phyloP scores from a whole-genome alignment of 139 green algal species.

The Tetradesmus obliquus region DNA sequence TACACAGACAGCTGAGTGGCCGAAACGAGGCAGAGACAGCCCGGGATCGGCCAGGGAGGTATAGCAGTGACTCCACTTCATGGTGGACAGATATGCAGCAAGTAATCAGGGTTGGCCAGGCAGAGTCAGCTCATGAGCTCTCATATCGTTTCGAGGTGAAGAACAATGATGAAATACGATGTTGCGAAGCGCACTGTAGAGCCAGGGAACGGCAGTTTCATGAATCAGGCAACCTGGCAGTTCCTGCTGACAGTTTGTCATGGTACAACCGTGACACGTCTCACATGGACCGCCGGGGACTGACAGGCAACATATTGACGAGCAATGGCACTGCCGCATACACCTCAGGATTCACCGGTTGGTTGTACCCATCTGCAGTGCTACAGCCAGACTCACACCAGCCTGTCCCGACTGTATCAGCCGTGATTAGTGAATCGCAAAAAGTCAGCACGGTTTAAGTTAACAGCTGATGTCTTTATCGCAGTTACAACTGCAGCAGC shows the following conservation, averaged over 20 bases:
- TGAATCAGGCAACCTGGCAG: neutral
- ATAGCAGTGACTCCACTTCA: constrained; percentile 32
- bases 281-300: neutral
- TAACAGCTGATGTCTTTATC: constrained; percentile 6
- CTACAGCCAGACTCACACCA: neutral
- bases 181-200: too few relatives aligned
- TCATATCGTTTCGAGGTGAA: too few relatives aligned
- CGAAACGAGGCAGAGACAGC: constrained; percentile 46
- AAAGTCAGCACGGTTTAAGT: neutral
- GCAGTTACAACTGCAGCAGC: neutral
- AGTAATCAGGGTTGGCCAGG: neutral
- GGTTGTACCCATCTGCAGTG: neutral
- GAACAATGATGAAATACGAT: too few relatives aligned
- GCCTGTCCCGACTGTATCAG: neutral
- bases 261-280: neutral
- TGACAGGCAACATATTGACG: too few relatives aligned
- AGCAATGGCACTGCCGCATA: too few relatives aligned
- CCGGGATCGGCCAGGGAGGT: constrained; percentile 15
- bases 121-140: neutral
- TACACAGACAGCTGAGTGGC: constrained; percentile 45
- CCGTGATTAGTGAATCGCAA: neutral
- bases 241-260: neutral
- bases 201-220: too few relatives aligned
- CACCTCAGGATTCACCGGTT: neutral
- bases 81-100: neutral